Evolutionary conservation across 2,329 filamentous ascomycete species (phyloP).

Genomic region (Colletotrichum sansevieriae): DNA sequence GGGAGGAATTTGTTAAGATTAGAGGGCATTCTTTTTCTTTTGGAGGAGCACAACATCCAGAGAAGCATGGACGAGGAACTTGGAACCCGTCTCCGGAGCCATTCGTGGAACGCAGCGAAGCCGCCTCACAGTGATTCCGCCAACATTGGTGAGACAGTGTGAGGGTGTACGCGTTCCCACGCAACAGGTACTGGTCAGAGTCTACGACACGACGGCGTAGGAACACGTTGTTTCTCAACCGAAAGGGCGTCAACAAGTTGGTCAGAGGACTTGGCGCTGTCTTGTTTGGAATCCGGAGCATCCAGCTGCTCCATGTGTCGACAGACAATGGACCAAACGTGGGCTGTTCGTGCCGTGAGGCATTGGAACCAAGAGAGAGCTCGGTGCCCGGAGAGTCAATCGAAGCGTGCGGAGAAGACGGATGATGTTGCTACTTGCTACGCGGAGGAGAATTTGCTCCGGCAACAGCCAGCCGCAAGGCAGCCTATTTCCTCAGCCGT

Average conservation of each 20-base stretch:
- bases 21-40: conserved; percentile 7
- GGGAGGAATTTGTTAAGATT: conserved; percentile 26
- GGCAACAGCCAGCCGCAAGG: conserved; percentile 14
- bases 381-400: not conserved
- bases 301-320: not conserved
- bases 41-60: not conserved
- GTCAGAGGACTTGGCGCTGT: conserved; percentile 5
- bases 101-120: not conserved
- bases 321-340: conserved; percentile 16
- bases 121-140: not conserved
- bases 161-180: conserved; percentile 11
- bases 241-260: not conserved
- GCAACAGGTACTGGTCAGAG: not conserved
- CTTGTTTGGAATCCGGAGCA: conserved; percentile 3
- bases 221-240: conserved; percentile 4
- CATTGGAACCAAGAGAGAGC: not conserved
- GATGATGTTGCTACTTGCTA: conserved; percentile 7
- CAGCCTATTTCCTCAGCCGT: not conserved
- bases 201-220: not conserved
- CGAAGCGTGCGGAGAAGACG: conserved; percentile 24
- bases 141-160: not conserved
- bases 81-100: conserved; percentile 3
- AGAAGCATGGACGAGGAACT: conserved; percentile 12
- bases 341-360: conserved; percentile 14
- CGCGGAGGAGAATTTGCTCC: conserved; percentile 35